Base-by-base conservation (phyloP, 768 basidiomycete species). In the Mycena rosella region DNA sequence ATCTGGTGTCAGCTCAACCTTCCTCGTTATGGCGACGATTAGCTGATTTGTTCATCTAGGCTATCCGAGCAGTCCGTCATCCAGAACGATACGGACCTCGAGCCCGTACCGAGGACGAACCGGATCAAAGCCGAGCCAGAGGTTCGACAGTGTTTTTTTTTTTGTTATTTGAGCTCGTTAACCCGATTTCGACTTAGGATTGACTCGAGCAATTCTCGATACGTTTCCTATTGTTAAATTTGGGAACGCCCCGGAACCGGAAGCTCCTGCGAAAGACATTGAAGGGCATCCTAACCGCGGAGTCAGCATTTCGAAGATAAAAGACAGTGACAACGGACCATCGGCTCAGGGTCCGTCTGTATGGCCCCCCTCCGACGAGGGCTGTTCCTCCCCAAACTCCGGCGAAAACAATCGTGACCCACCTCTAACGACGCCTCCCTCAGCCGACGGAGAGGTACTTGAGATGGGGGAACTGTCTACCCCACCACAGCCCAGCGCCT, bases 151-250 rank as follows among this genome's bases (percentile, higher is more conserved):
- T n/a, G 2, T n/a, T 8, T 47, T n/a, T 42, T 67, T 44, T 30
- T 55, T 49, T 13, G 7, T 42, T 20, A 2, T 24, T 2, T 17
- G 20, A 32, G 32, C 5, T 7, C 30, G 27, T 34, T 44, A 29
- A 29, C 44, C 27, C 20, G 10, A 18, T 40, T 44, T 29, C 11
- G 32, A 34, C 32, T 5, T 18, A n/a, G 96, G 96, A 9, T 84
- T 99, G 56, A 93, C 94, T 2, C 89, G 94, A 22, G 97, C 97
- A 22, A 96, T 99, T 63, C 83, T 99, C 60, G 96, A 99, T 72
- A 98, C 96, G 4, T 99, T 99, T 81, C 96, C 96, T 5, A 81
- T 98, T 68, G 91, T 97, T 79, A 95, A 96, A 77, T 99, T 96
- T 73, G 88, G 89, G 27, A 72, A 57, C 51, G 47, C 69, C 9